Evolutionary conservation across 768 basidiomycete species (phyloP).

Genomic region (Phlebiopsis flavidoalba): DNA sequence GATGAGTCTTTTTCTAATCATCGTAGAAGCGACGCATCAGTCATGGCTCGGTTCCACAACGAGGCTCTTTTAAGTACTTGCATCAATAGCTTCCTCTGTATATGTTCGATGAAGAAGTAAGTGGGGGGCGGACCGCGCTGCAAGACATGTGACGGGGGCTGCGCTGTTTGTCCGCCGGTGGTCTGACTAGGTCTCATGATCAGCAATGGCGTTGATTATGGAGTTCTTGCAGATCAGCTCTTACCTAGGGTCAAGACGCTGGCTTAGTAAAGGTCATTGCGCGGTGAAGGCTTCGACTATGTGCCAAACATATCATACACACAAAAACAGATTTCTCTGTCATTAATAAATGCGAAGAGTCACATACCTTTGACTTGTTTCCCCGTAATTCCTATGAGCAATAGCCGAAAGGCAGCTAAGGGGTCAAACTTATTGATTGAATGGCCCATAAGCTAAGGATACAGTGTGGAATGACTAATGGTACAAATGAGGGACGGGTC

Average conservation of each 20-base stretch:
- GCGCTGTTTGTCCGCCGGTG: not conserved
- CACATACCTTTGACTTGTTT: too few species aligned
- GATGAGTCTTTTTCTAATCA: not conserved
- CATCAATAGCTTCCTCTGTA: too few species aligned
- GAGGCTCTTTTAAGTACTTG: not conserved
- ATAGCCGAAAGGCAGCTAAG: not conserved
- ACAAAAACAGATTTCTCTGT: too few species aligned
- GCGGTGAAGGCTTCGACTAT: too few species aligned
- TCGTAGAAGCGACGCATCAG: not conserved
- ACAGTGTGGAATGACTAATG: conserved; percentile 3
- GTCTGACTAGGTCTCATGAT: not conserved
- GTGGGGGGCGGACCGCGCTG: not conserved
- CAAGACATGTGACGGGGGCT: not conserved
- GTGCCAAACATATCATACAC: too few species aligned
- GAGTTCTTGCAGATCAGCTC: not conserved
- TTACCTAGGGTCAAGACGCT: too few species aligned
- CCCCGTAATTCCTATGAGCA: too few species aligned
- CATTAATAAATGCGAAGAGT: too few species aligned
- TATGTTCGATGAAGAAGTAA: too few species aligned
- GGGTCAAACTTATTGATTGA: conserved; percentile 1
- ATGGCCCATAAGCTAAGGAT: conserved; percentile 13
- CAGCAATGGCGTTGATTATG: not conserved
- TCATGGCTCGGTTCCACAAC: not conserved
- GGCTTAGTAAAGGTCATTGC: too few species aligned
- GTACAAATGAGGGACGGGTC: not conserved